Evolutionary conservation across 768 basidiomycete genomes (phyloP).

Genomic region (Kwoniella botswanensis): DNA sequence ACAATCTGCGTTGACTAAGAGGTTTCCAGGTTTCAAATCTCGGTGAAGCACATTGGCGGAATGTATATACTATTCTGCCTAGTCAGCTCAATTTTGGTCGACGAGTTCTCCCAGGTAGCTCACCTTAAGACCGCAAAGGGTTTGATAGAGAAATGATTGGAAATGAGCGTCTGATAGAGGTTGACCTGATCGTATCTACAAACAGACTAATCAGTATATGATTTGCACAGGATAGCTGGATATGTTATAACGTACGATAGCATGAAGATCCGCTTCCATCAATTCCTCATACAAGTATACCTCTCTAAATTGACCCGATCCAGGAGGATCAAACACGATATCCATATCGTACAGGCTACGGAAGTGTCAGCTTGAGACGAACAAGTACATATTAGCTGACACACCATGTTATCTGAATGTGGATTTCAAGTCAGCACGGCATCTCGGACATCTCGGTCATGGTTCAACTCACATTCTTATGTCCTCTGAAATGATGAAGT

Average conservation of each 20-base stretch:
- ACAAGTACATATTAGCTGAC: neutral
- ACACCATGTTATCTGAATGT: constrained; percentile 40
- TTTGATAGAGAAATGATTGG: constrained; percentile 93
- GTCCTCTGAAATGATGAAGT: constrained; percentile 95
- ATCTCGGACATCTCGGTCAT: neutral
- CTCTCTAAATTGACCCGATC: constrained; percentile 87
- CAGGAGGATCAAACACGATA: constrained; percentile 81
- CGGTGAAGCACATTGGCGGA: constrained; percentile 97
- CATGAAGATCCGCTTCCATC: constrained; percentile 99
- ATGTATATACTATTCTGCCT: constrained; percentile 72
- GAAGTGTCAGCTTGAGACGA: neutral
- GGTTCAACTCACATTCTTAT: constrained; percentile 82
- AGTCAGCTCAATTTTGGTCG: constrained; percentile 10
- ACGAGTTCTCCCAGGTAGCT: constrained; percentile 60
- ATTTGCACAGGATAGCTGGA: neutral
- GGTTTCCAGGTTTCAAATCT: constrained; percentile 89
- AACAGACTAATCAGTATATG: constrained; percentile 12
- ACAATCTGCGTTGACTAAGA: constrained; percentile 97
- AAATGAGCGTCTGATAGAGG: constrained; percentile 62
- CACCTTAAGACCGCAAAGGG: constrained; percentile 87
- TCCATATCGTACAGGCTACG: constrained; percentile 90
- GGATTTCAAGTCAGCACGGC: neutral
- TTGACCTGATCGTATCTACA: constrained; percentile 61
- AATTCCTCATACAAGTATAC: constrained; percentile 92
- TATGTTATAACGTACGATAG: constrained; percentile 70